Conservation (phyloP, 1,139 yeast genomes). For the Blastobotrys malaysiensis region DNA sequence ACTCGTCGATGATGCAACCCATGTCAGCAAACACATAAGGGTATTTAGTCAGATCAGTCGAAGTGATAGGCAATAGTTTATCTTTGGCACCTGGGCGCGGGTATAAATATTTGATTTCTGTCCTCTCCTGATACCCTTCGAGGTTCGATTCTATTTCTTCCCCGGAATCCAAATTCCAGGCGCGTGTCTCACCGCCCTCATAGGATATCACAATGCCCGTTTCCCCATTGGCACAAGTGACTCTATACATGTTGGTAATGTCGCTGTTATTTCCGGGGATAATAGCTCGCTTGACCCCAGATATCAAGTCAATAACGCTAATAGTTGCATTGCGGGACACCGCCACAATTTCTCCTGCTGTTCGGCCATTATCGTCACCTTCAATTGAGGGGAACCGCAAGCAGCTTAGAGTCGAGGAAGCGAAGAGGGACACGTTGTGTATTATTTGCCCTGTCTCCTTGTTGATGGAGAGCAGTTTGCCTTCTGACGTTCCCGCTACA, state of each 20-base stretch:
- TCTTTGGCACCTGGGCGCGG: background rate
- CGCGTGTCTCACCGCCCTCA: slow-evolving; percentile 15
- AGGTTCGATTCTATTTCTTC: slow-evolving; percentile 12
- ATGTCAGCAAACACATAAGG: background rate
- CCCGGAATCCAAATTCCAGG: slow-evolving; percentile 19
- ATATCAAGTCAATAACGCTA: slow-evolving; percentile 17
- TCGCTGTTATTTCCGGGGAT: slow-evolving; percentile 23
- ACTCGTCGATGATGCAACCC: background rate
- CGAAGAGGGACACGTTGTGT: slow-evolving; percentile 15
- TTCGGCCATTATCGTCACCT: background rate
- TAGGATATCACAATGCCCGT: slow-evolving; percentile 11
- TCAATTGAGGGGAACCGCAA: background rate
- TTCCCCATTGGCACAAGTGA: background rate
- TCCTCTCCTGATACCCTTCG: background rate
- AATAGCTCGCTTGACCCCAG: slow-evolving; percentile 10
- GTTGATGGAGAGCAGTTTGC: slow-evolving; percentile 14
- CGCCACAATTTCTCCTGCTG: slow-evolving; percentile 14
- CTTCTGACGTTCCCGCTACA: slow-evolving; percentile 18
- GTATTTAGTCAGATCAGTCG: background rate
- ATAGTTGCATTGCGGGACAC: slow-evolving; percentile 19
- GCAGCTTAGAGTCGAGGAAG: slow-evolving; percentile 16
- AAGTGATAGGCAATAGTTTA: background rate
- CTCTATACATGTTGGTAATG: slow-evolving; percentile 11
- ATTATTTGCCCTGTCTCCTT: slow-evolving; percentile 10
- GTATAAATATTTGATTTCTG: background rate